A percentile compares a stretch with the other conserved stretches of the same genome.
Evolutionary conservation across 306 rosid species (phyloP).

Genomic region (Elaeagnus macrophylla): DNA sequence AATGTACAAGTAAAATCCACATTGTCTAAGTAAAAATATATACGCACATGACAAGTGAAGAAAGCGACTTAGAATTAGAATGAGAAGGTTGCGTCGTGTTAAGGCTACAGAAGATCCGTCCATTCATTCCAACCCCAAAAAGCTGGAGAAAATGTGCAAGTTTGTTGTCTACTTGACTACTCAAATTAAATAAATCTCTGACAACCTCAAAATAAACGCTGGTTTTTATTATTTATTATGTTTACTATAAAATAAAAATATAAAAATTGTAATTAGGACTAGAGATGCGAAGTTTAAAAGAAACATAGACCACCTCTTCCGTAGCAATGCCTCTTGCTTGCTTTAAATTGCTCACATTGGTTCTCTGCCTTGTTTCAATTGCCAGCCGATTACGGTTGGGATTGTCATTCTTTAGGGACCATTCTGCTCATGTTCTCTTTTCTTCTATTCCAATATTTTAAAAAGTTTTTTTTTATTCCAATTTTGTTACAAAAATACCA

Average conservation of each 20-base stretch:
- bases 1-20: too few relatives aligned
- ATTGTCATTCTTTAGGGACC: conserved; percentile 13
- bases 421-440: neutral
- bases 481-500: too few relatives aligned
- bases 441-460: neutral
- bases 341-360: conserved; percentile 2
- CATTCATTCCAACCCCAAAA: conserved; percentile 27
- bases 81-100: neutral
- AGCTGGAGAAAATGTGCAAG: conserved; percentile 30
- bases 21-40: too few relatives aligned
- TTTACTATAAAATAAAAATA: too few relatives aligned
- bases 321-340: neutral
- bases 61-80: neutral
- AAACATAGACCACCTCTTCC: neutral
- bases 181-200: too few relatives aligned
- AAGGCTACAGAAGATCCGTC: conserved; percentile 1
- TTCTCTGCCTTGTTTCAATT: conserved; percentile 14
- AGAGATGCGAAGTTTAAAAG: neutral
- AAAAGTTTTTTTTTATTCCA: neutral
- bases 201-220: too few relatives aligned
- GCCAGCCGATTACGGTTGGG: conserved; percentile 21
- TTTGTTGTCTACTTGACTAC: conserved; percentile 5
- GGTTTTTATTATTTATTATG: too few relatives aligned
- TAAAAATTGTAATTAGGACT: too few relatives aligned
- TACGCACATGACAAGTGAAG: conserved; percentile 9